Evolutionary conservation across 495 filamentous ascomycete genomes (phyloP).

Genomic region (Zalerion maritima): DNA sequence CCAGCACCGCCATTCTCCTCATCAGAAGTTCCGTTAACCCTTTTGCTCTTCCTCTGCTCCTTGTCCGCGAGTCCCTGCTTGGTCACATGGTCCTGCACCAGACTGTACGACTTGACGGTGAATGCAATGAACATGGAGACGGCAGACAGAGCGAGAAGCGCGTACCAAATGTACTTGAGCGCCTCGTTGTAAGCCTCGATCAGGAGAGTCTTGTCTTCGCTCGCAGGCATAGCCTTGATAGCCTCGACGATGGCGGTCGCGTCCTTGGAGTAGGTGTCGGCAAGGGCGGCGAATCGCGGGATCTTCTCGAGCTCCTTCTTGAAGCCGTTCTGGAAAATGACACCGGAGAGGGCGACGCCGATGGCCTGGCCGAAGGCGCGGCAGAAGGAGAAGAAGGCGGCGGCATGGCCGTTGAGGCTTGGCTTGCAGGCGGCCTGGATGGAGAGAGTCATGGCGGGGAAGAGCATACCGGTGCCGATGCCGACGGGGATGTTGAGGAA

Average conservation of each 20-base stretch:
- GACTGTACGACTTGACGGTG: conserved; percentile 7
- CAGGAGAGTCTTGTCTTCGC: conserved; percentile 24
- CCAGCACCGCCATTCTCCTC: too few species aligned
- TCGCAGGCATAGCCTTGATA: conserved; percentile 39
- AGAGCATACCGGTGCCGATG: conserved; percentile 36
- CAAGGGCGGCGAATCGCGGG: conserved; percentile 26
- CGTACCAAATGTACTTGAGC: conserved; percentile 41
- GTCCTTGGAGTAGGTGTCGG: conserved; percentile 37
- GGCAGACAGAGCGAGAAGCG: conserved; percentile 23
- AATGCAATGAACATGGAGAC: conserved; percentile 8
- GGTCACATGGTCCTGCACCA: conserved; percentile 12
- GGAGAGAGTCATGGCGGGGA: conserved; percentile 31
- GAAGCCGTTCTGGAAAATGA: conserved; percentile 50
- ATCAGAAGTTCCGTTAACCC: too few species aligned
- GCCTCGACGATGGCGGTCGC: conserved; percentile 43
- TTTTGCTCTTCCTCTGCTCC: conserved; percentile 3
- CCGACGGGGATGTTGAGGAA: conserved; percentile 36
- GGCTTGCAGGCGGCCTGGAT: conserved; percentile 26
- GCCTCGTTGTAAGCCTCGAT: conserved; percentile 40
- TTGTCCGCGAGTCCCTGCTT: conserved; percentile 6
- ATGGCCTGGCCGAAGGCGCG: conserved; percentile 37
- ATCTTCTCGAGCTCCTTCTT: conserved; percentile 28
- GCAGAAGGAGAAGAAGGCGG: conserved; percentile 40
- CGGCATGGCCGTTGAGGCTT: conserved; percentile 18
- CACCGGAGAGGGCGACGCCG: conserved; percentile 36